These are phyloP conservation scores for Inonotus obliquus DNA, from an alignment of 1,284 basidiomycete genomes.

Conservation along the genomic window DNA sequence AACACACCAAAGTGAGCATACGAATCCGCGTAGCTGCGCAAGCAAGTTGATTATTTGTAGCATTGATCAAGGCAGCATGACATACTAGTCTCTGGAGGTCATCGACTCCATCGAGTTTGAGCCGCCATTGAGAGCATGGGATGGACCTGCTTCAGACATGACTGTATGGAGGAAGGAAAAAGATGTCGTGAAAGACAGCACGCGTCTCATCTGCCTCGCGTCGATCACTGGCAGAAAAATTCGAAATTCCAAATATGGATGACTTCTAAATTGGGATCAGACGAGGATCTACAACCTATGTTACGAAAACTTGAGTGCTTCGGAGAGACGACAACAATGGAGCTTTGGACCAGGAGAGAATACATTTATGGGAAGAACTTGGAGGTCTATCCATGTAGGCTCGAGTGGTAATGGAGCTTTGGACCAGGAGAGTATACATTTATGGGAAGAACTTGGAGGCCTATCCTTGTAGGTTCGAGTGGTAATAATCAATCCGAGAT, in stretches of 20 bases:
- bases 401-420: no score
- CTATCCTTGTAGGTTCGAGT: no score
- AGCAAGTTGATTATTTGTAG: conserved; percentile 16
- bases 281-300: no score
- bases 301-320: no score
- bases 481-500: no score
- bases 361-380: no score
- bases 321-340: no score
- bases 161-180: background rate
- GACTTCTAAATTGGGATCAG: background rate
- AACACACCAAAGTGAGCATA: conserved; percentile 90
- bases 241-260: background rate
- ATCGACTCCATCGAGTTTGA: conserved; percentile 37
- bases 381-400: no score
- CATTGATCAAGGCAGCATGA: conserved; percentile 22
- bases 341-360: no score
- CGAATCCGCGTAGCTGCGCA: conserved; percentile 77
- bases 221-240: background rate
- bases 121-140: conserved; percentile 11
- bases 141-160: conserved; percentile 17
- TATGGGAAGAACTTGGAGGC: no score
- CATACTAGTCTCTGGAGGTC: conserved; percentile 82
- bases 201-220: background rate
- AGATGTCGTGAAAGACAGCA: background rate
- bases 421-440: no score